Base-by-base conservation (phyloP, 768 basidiomycete genomes). In the Cubamyces sp. region DNA sequence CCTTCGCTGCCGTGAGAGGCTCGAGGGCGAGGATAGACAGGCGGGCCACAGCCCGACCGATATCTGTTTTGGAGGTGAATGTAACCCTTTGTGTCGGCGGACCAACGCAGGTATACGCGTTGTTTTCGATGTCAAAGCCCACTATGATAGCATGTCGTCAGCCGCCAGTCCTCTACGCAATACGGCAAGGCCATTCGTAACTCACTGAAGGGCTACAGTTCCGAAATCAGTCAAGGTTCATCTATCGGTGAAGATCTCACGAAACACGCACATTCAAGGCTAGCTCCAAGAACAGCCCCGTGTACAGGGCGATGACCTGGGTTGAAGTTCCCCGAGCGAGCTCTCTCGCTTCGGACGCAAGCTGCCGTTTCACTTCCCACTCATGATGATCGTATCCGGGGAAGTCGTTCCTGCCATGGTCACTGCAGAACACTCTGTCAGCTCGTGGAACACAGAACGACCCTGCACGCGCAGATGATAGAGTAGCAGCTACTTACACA, bases 71-170 rank as follows among this genome's bases (percentile, higher is more conserved):
- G 7, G 68, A 57, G 2, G 68, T 69, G 54, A 65, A 52, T 3
- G 67, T 50, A 41, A 64, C 39, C 23, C 28, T 49, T 16, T 49
- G 40, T 15, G 54, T 26, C 28, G 65, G 47, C 6, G 68, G 52
- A 25, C 69, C 69, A 43, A 67, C 41, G 40, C 47, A 46, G 16
- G 57, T 67, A 61, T 53, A 67, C 2, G 26, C 37, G 48, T 55
- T 40, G n/a, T 58, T 61, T 14, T 55, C 61, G 37, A 52, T 18
- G 57, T 70, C 69, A 52, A 70, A 64, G 15, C 69, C 69, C 52
- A 64, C 69, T 70, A 21, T 26, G 21, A 30, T 6, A 48, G 45
- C 14, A 15, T 19, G 15, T 16, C 15, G 21, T 28, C 12, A 28
- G 25, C 48, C 5, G 14, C 25, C 28, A 18, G n/a, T 25, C 21